Evolutionary conservation across 148 eudicot genomes (phyloP), one percentile per base, ranked within the genome.

Genomic region (Heliosperma pusillum): DNA sequence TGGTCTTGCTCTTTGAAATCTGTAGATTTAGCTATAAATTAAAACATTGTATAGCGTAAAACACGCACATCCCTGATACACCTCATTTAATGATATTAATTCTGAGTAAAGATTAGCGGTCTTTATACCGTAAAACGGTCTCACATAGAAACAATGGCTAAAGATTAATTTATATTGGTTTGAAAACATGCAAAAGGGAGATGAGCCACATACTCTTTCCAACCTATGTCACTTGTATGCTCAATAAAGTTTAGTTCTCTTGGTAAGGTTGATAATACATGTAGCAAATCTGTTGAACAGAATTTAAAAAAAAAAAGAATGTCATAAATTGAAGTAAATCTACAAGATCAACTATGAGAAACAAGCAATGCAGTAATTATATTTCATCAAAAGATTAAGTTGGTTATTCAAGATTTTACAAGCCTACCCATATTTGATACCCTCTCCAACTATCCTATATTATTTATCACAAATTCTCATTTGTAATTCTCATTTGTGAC

Each of bases 191-290:
- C 10, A 74, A 57, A 63, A 69, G 72, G 70, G 58, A 77, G 82
- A 80, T 65, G 79, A 82, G 76, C 66, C 29, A 85, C 90, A 76
- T 89, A 89, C 93, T 89, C 93, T 86, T 89, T 89, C 93, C 93
- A 89, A 25, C 93, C 90, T 76, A 89, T 85, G 82, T 89, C 87
- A 72, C 90, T 89, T 29, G 93, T 89, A 74, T 87, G 93, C 86
- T 89, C 93, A 22, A 89, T 82, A 75, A 89, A 89, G 50, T 89
- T 87, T 30, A 87, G 89, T 67, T 84, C 71, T 73, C 93, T 86
- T 58, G 90, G 90, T 65, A 87, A 61, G 73, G 75, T 82, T 77
- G 93, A 89, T 74, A 89, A 80, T 50, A 86, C 86, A 79, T 89
- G 89, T 73, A 89, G 87, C 85, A 89, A 69, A 85, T 89, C 93